Percentiles rank a stretch among this genome's conserved stretches.
Conservation (phyloP, 108 stramenopile species). For the Discostella stelligeroides region DNA sequence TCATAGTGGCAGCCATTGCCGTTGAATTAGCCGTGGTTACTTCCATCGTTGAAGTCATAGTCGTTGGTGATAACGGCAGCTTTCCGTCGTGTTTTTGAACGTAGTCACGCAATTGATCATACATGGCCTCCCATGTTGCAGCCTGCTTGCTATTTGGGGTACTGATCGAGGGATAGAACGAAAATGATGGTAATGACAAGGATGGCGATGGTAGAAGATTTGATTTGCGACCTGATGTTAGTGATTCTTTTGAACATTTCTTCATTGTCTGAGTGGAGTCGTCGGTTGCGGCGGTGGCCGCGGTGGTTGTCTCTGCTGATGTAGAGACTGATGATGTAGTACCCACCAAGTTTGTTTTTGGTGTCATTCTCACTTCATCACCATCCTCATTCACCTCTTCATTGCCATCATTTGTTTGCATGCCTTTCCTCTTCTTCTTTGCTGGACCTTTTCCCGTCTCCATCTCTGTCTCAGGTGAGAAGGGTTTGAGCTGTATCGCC, state of each 20-base stretch:
- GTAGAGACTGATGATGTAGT: too few species aligned
- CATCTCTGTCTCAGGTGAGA: not conserved
- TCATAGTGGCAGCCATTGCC: too few species aligned
- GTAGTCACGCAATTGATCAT: not conserved
- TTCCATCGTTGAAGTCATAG: too few species aligned
- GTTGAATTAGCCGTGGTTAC: too few species aligned
- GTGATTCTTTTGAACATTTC: too few species aligned
- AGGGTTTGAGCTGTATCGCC: not conserved
- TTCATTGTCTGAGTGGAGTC: too few species aligned
- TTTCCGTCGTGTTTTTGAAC: not conserved
- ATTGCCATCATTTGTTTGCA: constrained; percentile 3
- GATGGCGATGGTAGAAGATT: not conserved
- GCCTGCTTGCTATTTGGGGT: not conserved
- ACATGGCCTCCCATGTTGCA: constrained; percentile 20
- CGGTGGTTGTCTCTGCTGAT: not conserved
- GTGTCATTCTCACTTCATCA: too few species aligned
- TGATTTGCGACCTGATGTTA: too few species aligned
- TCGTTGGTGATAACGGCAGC: too few species aligned
- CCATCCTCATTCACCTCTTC: not conserved
- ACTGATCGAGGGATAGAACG: constrained; percentile 11
- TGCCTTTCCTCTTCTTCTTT: too few species aligned
- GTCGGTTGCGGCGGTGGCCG: not conserved
- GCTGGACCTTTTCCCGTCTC: not conserved
- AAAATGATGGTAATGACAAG: constrained; percentile 15
- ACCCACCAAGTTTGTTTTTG: too few species aligned